A percentile compares a stretch with the other conserved stretches of the same genome.
These are phyloP conservation scores for Phoma herbarum DNA, from an alignment of 2,329 filamentous ascomycete species.

Conservation along the genomic window DNA sequence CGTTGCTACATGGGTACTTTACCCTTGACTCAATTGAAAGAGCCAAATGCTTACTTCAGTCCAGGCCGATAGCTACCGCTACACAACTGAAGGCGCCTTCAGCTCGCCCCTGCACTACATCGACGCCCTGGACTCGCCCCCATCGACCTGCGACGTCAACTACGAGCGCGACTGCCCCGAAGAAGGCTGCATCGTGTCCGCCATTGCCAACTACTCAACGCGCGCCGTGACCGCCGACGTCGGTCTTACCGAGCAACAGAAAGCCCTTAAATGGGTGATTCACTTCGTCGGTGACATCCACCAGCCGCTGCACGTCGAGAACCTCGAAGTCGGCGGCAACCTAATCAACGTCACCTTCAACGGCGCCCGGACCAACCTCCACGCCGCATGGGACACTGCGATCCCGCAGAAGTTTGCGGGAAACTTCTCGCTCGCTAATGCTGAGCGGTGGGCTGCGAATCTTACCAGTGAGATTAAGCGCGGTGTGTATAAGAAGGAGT, in stretches of 20 bases:
- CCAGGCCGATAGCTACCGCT: constrained; percentile 60
- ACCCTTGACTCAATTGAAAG: neutral
- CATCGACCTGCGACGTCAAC: constrained; percentile 58
- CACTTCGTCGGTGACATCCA: constrained; percentile 74
- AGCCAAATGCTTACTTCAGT: neutral
- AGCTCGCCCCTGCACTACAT: constrained; percentile 61
- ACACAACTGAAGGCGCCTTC: constrained; percentile 58
- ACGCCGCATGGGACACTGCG: constrained; percentile 56
- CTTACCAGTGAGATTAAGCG: constrained; percentile 50
- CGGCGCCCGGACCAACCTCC: constrained; percentile 53
- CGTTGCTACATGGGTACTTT: constrained; percentile 60
- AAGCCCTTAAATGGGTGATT: constrained; percentile 61
- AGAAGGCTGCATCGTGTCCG: constrained; percentile 61
- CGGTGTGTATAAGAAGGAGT: constrained; percentile 50
- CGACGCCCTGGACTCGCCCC: constrained; percentile 60
- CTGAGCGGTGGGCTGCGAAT: constrained; percentile 50
- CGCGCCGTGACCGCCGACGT: constrained; percentile 48
- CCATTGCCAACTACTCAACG: constrained; percentile 61
- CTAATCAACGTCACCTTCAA: constrained; percentile 56
- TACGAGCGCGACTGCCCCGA: constrained; percentile 61
- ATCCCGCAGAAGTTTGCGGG: constrained; percentile 56
- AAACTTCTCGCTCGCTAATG: constrained; percentile 51
- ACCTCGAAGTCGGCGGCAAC: constrained; percentile 56
- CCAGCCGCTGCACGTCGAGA: constrained; percentile 72
- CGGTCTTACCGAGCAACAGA: constrained; percentile 47